Conservation (phyloP, 2,329 filamentous ascomycete genomes). For the Pseudogymnoascus sp. region DNA sequence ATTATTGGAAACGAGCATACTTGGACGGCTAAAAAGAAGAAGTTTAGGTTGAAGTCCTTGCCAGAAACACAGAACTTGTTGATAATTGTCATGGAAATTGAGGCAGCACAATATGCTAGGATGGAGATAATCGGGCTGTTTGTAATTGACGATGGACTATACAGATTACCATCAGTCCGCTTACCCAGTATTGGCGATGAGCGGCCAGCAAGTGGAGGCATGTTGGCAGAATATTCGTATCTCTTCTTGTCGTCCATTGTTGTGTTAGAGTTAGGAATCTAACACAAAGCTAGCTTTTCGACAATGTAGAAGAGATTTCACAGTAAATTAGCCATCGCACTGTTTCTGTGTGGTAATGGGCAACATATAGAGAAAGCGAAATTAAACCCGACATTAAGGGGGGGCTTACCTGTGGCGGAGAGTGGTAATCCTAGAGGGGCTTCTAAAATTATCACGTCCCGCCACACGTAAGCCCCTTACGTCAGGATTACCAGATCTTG, state of each 20-base stretch:
- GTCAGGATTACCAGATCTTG: too few relatives aligned
- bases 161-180: background rate
- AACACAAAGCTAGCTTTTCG: background rate
- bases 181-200: conserved; percentile 29
- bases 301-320: background rate
- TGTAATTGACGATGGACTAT: conserved; percentile 33
- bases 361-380: background rate
- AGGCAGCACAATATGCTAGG: conserved; percentile 77
- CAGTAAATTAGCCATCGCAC: background rate
- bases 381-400: background rate
- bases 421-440: background rate
- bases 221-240: conserved; percentile 65
- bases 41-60: conserved; percentile 81
- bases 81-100: conserved; percentile 97
- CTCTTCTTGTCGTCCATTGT: conserved; percentile 86
- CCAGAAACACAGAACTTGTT: conserved; percentile 95
- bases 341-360: background rate
- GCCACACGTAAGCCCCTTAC: too few relatives aligned
- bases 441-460: too few relatives aligned
- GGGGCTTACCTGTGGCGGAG: background rate
- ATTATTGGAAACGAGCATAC: conserved; percentile 43
- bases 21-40: conserved; percentile 83
- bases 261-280: conserved; percentile 10
- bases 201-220: conserved; percentile 45
- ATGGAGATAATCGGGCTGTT: conserved; percentile 71